A percentile compares a stretch with the other conserved stretches of the same genome.
phyloP scores from a whole-genome alignment of 495 filamentous ascomycete genomes.

The Neurospora terricola region DNA sequence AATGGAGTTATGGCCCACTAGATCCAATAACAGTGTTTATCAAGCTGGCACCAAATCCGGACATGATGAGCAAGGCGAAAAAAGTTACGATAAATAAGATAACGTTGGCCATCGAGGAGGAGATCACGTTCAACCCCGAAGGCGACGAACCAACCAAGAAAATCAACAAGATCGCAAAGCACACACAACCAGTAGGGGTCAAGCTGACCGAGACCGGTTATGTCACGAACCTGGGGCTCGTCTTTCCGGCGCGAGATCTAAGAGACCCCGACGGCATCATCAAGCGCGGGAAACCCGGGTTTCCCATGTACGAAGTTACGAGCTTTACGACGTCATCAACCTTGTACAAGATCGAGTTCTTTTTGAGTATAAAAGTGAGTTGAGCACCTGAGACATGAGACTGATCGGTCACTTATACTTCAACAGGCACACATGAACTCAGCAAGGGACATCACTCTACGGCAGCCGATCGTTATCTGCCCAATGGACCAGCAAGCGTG shows the following conservation, averaged over 20 bases:
- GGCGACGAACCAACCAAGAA: conserved; percentile 95
- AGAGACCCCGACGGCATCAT: conserved; percentile 83
- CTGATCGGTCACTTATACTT: conserved; percentile 11
- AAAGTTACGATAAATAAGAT: conserved; percentile 92
- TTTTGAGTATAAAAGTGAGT: conserved; percentile 80
- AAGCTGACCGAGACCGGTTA: conserved; percentile 83
- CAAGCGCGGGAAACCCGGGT: conserved; percentile 71
- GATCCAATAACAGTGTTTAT: conserved; percentile 95
- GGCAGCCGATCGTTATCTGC: conserved; percentile 92
- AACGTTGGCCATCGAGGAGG: conserved; percentile 88
- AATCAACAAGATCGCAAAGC: conserved; percentile 73
- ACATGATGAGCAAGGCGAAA: conserved; percentile 80
- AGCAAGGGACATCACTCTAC: conserved; percentile 79
- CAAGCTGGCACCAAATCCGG: conserved; percentile 81
- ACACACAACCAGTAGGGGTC: conserved; percentile 68
- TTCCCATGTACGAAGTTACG: conserved; percentile 78
- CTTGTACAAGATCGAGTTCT: conserved; percentile 98
- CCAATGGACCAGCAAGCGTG: conserved; percentile 91
- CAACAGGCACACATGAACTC: conserved; percentile 79
- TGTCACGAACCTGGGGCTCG: conserved; percentile 79
- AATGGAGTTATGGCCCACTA: conserved; percentile 93
- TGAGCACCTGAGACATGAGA: background rate
- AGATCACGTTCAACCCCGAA: conserved; percentile 94
- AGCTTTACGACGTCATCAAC: conserved; percentile 92
- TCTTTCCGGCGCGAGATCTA: conserved; percentile 85